Percentiles rank a stretch among this genome's conserved stretches.
Evolutionary conservation across 192 early-diverging fungal genomes (phyloP).

Genomic region (Backusella parvicylindrica): DNA sequence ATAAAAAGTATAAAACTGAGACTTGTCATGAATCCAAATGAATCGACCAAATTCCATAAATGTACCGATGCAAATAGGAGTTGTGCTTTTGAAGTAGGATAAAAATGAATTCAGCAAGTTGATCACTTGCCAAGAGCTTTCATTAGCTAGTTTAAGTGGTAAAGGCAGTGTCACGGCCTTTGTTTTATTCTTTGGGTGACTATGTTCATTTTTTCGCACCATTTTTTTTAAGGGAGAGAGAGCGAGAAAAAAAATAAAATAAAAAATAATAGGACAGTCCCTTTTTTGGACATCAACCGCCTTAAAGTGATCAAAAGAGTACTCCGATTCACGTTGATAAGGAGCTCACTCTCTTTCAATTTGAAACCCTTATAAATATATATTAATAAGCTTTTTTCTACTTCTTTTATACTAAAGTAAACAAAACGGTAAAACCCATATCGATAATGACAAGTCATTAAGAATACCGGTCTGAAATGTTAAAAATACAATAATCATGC

Average conservation of each 20-base stretch:
- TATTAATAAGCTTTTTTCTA: not conserved
- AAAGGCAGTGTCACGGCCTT: not conserved
- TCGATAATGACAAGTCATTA: not conserved
- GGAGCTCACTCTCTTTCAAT: not conserved
- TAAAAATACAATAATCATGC: not conserved
- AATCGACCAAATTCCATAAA: conserved; percentile 21
- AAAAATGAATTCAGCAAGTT: not conserved
- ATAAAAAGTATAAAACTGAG: conserved; percentile 43
- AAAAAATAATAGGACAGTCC: not conserved
- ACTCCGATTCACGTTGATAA: not conserved
- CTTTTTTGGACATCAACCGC: not conserved
- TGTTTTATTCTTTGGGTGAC: not conserved
- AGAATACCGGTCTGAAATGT: not conserved
- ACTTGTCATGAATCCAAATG: conserved; percentile 16
- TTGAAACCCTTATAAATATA: not conserved
- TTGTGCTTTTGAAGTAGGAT: not conserved
- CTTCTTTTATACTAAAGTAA: not conserved
- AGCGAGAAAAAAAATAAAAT: not conserved
- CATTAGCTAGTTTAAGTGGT: not conserved
- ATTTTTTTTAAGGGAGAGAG: not conserved
- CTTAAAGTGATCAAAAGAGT: not conserved
- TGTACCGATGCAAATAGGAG: not conserved
- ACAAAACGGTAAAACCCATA: not conserved
- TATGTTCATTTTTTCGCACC: not conserved
- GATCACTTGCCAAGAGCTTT: not conserved